phyloP scores from a whole-genome alignment of 768 basidiomycete species.

The Flagelloscypha sp. region DNA sequence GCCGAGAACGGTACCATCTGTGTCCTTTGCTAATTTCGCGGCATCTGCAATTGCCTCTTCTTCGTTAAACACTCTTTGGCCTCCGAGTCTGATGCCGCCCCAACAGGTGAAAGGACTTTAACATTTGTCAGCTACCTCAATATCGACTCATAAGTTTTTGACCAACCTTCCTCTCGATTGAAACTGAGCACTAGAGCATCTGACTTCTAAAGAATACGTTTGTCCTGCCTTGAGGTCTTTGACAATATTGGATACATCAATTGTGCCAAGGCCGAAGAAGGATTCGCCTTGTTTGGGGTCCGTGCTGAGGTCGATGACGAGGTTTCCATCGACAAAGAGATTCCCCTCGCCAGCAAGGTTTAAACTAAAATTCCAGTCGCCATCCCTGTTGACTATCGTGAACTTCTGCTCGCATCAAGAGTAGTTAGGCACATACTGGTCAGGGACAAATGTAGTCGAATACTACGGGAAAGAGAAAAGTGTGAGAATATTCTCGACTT shows the following conservation, averaged over 20 bases:
- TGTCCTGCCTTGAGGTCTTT: conserved; percentile 33
- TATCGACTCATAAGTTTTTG: conserved; percentile 24
- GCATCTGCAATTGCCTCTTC: conserved; percentile 34
- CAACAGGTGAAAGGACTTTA: conserved; percentile 29
- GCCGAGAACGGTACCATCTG: conserved; percentile 18
- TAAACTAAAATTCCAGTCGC: conserved; percentile 43
- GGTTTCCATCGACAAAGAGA: conserved; percentile 42
- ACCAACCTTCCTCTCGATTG: conserved; percentile 24
- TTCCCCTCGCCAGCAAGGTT: conserved; percentile 36
- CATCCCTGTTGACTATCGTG: no score
- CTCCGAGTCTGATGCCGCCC: conserved; percentile 33
- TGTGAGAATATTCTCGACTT: no score
- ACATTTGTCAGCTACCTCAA: conserved; percentile 23
- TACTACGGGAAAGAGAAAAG: no score
- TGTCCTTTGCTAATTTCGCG: conserved; percentile 17
- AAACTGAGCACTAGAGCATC: conserved; percentile 16
- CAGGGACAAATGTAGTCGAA: conserved; percentile 36
- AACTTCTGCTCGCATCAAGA: no score
- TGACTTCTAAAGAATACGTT: conserved; percentile 26
- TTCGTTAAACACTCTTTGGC: conserved; percentile 22
- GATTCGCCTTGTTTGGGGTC: conserved; percentile 25
- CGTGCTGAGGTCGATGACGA: conserved; percentile 38
- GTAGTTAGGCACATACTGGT: no score
- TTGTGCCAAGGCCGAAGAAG: conserved; percentile 38
- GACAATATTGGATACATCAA: conserved; percentile 27